phyloP scores from a whole-genome alignment of 306 rosid genomes.

The Neltuma alba region DNA sequence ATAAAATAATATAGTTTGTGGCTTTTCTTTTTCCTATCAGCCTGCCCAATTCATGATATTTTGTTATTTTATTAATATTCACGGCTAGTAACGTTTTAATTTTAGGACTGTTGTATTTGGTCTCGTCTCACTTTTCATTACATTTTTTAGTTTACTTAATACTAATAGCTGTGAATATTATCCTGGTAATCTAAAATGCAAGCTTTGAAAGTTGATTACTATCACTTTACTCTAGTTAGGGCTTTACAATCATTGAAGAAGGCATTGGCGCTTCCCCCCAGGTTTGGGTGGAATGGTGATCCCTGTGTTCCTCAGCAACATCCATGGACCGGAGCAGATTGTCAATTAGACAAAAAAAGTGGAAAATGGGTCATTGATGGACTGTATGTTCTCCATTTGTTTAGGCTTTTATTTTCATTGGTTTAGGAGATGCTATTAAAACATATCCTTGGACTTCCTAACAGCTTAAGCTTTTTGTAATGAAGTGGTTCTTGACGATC shows the following conservation, averaged over 20 bases:
- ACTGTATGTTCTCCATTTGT: conserved; percentile 60
- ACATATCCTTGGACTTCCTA: background rate
- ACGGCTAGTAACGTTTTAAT: too few relatives aligned
- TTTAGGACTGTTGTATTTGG: conserved; percentile 37
- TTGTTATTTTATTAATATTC: too few relatives aligned
- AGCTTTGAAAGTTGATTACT: conserved; percentile 26
- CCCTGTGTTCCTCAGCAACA: conserved; percentile 98
- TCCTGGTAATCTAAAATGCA: conserved; percentile 28
- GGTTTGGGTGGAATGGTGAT: conserved; percentile 99
- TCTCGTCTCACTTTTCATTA: conserved; percentile 12
- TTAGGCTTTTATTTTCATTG: conserved; percentile 33
- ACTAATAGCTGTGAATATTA: background rate
- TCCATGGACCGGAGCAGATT: conserved; percentile 97
- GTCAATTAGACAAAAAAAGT: conserved; percentile 66
- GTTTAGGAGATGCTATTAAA: background rate
- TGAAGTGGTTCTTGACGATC: background rate
- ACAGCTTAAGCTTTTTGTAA: background rate
- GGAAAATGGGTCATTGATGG: conserved; percentile 93
- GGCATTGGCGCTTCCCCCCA: conserved; percentile 87
- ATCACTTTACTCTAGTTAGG: conserved; percentile 61
- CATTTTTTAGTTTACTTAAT: conserved; percentile 6
- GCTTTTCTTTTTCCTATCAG: background rate
- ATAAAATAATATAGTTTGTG: conserved; percentile 27
- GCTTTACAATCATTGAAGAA: conserved; percentile 77
- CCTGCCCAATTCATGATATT: conserved; percentile 14